These are phyloP conservation scores for Phalaenopsis equestris DNA, from an alignment of 106 monocot genomes.

Conservation along the genomic window DNA sequence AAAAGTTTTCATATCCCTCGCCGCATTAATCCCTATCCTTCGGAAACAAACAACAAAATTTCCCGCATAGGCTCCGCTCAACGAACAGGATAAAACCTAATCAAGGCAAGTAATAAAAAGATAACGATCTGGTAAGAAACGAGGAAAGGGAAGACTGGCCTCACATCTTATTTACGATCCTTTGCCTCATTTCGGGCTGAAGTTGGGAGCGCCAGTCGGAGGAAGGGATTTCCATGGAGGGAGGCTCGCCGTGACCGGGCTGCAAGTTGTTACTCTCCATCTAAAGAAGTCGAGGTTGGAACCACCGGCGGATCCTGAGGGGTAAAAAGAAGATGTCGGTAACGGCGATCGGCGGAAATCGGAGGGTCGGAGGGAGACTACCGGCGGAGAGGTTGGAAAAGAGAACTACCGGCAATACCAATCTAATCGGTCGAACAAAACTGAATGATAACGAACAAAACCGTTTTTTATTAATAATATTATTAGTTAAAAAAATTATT, in stretches of 20 bases:
- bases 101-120: neutral
- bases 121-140: neutral
- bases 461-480: too few relatives aligned
- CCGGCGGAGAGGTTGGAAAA: too few relatives aligned
- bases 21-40: neutral
- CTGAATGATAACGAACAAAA: too few relatives aligned
- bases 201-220: constrained; percentile 53
- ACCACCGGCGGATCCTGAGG: too few relatives aligned
- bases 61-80: neutral
- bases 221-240: constrained; percentile 3
- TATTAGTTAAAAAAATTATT: too few relatives aligned
- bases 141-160: neutral
- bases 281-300: neutral
- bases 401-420: too few relatives aligned
- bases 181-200: constrained; percentile 34
- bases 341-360: too few relatives aligned
- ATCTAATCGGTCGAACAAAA: too few relatives aligned
- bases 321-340: too few relatives aligned
- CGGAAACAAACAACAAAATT: neutral
- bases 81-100: too few relatives aligned
- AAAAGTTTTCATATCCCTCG: neutral
- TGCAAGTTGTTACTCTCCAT: constrained; percentile 15
- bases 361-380: too few relatives aligned
- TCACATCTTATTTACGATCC: constrained; percentile 68
- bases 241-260: constrained; percentile 17